Evolutionary conservation across 225 moss, liverwort and hornwort genomes (phyloP), one percentile per base, ranked within the genome.

Genomic region (Rhytidiadelphus loreus): DNA sequence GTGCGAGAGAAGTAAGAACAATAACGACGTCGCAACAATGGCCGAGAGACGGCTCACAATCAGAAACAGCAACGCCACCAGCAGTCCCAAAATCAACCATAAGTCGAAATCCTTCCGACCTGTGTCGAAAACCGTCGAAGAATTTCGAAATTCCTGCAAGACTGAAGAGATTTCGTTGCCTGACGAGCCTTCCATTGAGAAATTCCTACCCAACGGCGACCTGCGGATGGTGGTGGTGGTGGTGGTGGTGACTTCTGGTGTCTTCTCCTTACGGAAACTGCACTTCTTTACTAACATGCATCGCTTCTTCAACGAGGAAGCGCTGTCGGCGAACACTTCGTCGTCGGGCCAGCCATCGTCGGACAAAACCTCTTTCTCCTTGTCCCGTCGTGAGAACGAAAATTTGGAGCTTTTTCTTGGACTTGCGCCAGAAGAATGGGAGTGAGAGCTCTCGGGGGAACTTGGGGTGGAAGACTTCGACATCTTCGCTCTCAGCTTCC

Each of bases 21-120:
- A 53, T 25, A 91, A 78, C 9, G 94, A 91, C 26, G 90, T 91
- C 41, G 94, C 94, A 28, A 93, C 86, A 70, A 94, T 83, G 74
- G 94, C 94, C 46, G 93, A 89, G 55, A 93, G 60, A 63, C 90
- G 91, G 55, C 90, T 91, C 85, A 93, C 90, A 35, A 94, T 30
- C 48, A 94, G 94, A 56, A 94, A 94, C 29, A 93, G 59, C 84
- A 92, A 61, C 41, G 89, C 83, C 79, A 94, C 88, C 37, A 93
- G 61, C 10, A 94, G 33, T 13, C 92, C 93, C 87, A 88, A 66
- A 16, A 82, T 39, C 62, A 92, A 77, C 91, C 92, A 92, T 19
- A 91, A 33, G 55, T 90, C 92, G 68, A 89, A 88, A 56, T 88
- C 88, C 37, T 86, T 86, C 20, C 70, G 83, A 23, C 64, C 88